Percentiles rank a stretch among this genome's conserved stretches.
Evolutionary conservation across 2,329 filamentous ascomycete genomes (phyloP).

Genomic region (Tolypocladium tundrense): DNA sequence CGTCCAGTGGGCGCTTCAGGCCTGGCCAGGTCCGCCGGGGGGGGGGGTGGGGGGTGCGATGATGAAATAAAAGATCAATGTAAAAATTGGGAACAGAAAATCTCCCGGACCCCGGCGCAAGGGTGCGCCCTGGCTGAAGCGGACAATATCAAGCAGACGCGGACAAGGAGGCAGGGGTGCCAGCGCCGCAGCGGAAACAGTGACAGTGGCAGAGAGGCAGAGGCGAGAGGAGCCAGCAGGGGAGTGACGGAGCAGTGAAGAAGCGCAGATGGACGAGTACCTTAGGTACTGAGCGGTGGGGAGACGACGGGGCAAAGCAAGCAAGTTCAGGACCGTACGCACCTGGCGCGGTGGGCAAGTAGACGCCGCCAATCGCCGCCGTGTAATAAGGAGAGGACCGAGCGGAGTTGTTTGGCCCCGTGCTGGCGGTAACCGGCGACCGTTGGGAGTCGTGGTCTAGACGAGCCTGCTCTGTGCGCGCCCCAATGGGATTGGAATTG

Average conservation of each 20-base stretch:
- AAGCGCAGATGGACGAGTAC: neutral
- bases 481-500: neutral
- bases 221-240: neutral
- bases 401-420: neutral
- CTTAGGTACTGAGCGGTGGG: neutral
- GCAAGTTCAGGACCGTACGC: neutral
- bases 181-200: neutral
- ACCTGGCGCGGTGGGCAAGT: neutral
- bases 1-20: neutral
- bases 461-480: neutral
- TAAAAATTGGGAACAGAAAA: slow-evolving; percentile 4
- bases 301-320: neutral
- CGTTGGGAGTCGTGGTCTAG: neutral
- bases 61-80: slow-evolving; percentile 1
- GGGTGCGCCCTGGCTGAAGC: slow-evolving; percentile 6
- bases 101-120: slow-evolving; percentile 8
- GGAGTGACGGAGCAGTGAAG: neutral
- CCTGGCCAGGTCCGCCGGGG: neutral
- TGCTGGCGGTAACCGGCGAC: neutral
- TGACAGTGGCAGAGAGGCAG: neutral
- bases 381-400: neutral
- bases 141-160: slow-evolving; percentile 2
- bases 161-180: neutral
- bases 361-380: neutral
- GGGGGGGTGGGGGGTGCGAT: slow-evolving; percentile 6